Evolutionary conservation across 495 filamentous ascomycete species (phyloP).

Genomic region (Neurospora sp.): DNA sequence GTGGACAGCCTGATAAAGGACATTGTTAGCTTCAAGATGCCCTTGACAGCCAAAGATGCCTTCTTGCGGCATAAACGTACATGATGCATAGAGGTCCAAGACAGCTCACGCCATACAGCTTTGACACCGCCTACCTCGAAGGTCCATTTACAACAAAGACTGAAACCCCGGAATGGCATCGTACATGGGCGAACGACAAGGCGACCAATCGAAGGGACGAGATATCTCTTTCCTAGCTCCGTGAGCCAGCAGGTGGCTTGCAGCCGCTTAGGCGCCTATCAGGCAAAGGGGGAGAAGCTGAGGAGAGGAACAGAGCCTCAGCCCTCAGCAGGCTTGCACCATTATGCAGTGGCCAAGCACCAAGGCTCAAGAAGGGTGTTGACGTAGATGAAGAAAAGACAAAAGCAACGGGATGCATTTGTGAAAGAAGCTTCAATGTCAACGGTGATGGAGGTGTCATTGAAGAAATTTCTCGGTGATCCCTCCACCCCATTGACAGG

Average conservation of each 20-base stretch:
- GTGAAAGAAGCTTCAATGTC: no score
- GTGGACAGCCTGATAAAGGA: no score
- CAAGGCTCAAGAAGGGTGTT: no score
- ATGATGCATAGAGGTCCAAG: neutral
- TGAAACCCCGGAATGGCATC: neutral
- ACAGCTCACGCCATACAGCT: neutral
- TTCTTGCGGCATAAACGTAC: neutral
- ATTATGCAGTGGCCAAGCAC: no score
- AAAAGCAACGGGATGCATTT: no score
- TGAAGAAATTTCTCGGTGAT: no score
- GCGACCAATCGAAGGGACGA: neutral
- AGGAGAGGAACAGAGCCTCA: neutral
- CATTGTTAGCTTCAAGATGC: no score
- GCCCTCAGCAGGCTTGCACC: no score
- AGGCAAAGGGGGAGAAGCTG: neutral
- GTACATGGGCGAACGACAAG: neutral
- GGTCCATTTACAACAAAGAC: neutral
- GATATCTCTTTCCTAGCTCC: neutral
- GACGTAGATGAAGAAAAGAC: no score
- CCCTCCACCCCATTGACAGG: neutral
- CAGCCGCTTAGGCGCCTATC: neutral
- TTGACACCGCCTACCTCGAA: neutral
- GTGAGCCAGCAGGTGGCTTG: neutral
- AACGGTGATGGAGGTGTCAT: no score
- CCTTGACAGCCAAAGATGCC: neutral